Base-by-base conservation (phyloP, 306 rosid species). In the Cicer chorassanicum region DNA sequence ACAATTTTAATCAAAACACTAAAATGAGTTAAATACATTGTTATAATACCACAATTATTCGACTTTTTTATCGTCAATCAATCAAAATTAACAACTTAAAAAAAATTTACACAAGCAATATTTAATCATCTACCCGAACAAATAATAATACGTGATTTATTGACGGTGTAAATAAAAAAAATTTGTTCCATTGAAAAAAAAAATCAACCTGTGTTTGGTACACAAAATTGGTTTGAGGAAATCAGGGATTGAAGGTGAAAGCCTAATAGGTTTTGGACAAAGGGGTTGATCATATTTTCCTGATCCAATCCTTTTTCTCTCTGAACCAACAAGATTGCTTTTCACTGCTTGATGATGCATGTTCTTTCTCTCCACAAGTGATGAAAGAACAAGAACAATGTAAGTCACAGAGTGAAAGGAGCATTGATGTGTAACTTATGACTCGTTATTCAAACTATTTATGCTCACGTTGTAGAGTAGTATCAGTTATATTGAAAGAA, bases 211-310 rank as follows among this genome's bases (percentile, higher is more conserved):
- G 85, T 84, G 93, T 21, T 81, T 83, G 81, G 15, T 76, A 56
- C 96, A 93, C 45, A 73, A 50, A 9, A 82, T 79, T 66, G 97
- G 97, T 73, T 72, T 82, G 84, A 93, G 89, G 78, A 90, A 86
- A 34, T 85, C 96, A 38, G 93, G 90, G 8, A 90, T 21, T 50
- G 88, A 46, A 64, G 88, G 87, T 62, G 87, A 69, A 14, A 81
- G 51, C 60, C 87, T 83, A 34, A 82, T 85, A 6, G 98, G 98
- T 49, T 86, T 90, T 0, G 96, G 98, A 68, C 96, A 93, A 64
- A 93, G 82, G 13, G 96, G 96, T 55, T 76, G 93, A 19, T 74
- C 86, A 56, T 72, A 78, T 38, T 53, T 70, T 9, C 55, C 83
- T 46, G 79, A 64, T 48, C 73, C 87, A 55, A 78, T 77, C 78